Evolutionary conservation across 2,329 filamentous ascomycete species (phyloP).

Genomic region (Ascochyta rabiei): DNA sequence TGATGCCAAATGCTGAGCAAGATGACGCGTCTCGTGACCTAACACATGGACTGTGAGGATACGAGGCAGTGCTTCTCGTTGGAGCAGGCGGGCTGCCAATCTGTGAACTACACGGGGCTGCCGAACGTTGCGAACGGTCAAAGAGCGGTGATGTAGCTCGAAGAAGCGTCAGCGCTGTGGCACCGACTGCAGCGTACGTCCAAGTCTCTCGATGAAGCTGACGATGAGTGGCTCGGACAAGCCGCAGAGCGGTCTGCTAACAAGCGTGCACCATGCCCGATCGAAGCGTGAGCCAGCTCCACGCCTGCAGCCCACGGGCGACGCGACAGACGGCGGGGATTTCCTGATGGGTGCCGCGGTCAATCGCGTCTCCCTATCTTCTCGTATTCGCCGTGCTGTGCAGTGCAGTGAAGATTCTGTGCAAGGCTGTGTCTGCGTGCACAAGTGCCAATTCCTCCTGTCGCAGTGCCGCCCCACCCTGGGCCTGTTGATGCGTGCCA

Average conservation of each 20-base stretch:
- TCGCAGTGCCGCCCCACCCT: conserved; percentile 28
- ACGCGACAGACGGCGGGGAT: conserved; percentile 29
- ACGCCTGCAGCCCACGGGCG: conserved; percentile 22
- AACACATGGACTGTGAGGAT: conserved; percentile 1
- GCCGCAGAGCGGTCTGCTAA: conserved; percentile 25
- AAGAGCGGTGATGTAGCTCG: conserved; percentile 5
- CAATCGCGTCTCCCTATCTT: conserved; percentile 23
- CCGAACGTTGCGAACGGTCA: conserved; percentile 2
- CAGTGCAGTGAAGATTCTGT: conserved; percentile 23
- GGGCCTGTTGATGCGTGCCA: conserved; percentile 12
- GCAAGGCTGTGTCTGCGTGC: conserved; percentile 17
- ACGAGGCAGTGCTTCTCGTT: conserved; percentile 6
- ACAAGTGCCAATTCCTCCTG: conserved; percentile 9
- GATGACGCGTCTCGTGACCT: conserved; percentile 1
- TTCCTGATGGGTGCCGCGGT: conserved; percentile 21
- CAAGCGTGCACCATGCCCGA: neutral
- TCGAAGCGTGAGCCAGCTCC: neutral
- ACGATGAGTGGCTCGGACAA: conserved; percentile 11
- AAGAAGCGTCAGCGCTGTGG: conserved; percentile 17
- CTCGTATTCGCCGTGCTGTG: conserved; percentile 6
- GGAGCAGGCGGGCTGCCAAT: conserved; percentile 4
- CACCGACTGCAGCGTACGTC: conserved; percentile 3
- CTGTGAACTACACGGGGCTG: conserved; percentile 1
- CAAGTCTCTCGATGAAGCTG: neutral
- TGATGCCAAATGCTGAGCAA: neutral